A percentile compares a stretch with the other conserved stretches of the same genome.
phyloP scores from a whole-genome alignment of 345 rosid genomes.

The Hibiscus syriacus region DNA sequence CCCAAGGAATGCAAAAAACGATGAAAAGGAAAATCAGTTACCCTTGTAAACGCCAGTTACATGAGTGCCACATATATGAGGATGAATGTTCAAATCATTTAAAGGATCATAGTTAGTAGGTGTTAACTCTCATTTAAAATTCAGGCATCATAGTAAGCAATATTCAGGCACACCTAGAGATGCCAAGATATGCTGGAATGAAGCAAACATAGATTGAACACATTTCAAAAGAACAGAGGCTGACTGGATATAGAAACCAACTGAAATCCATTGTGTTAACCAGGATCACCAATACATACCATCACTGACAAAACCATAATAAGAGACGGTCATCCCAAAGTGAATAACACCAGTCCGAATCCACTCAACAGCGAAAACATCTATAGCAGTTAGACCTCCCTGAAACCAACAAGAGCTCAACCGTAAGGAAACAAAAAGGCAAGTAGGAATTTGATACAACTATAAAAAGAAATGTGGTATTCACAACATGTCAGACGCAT shows the following conservation, averaged over 20 bases:
- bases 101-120: not conserved
- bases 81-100: not conserved
- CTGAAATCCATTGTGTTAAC: not conserved
- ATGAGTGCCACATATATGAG: not conserved
- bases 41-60: not conserved
- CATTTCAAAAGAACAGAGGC: not conserved
- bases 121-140: not conserved
- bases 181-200: not conserved
- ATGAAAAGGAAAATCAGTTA: not conserved
- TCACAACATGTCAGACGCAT: not conserved
- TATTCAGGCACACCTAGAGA: not conserved
- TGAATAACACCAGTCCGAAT: constrained; percentile 74
- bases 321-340: constrained; percentile 91
- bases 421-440: not conserved
- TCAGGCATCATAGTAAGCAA: not conserved
- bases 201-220: not conserved
- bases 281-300: constrained; percentile 43
- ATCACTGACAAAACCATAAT: constrained; percentile 95
- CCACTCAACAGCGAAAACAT: constrained; percentile 97
- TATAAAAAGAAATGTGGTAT: not conserved
- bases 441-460: not conserved
- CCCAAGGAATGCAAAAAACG: not conserved
- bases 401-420: constrained; percentile 28
- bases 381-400: constrained; percentile 95
- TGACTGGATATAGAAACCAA: not conserved